Conservation (phyloP, 352 stramenopile genomes). For the Peronospora belbahrii region DNA sequence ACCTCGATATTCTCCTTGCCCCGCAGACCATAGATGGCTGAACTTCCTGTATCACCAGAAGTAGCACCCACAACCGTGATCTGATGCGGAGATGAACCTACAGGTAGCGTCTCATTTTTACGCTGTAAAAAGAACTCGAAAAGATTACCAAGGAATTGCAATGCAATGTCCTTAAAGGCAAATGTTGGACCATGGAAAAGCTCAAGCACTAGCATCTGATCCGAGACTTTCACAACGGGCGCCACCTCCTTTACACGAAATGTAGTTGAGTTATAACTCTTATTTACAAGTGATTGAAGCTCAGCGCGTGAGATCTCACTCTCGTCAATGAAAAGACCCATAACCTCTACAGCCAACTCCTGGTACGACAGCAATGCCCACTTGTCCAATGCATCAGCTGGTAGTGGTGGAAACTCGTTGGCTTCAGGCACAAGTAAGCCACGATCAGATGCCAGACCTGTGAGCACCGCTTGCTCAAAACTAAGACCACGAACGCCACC, state of each 20-base stretch:
- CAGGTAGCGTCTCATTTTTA: slow-evolving; percentile 66
- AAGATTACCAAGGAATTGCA: slow-evolving; percentile 98
- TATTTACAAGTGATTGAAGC: slow-evolving; percentile 87
- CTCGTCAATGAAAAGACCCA: slow-evolving; percentile 94
- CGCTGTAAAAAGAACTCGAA: slow-evolving; percentile 98
- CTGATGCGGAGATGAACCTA: slow-evolving; percentile 46
- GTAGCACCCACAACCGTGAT: slow-evolving; percentile 97
- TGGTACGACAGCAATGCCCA: slow-evolving; percentile 91
- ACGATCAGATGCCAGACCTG: slow-evolving; percentile 73
- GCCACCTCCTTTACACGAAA: slow-evolving; percentile 93
- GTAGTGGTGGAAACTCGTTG: slow-evolving; percentile 73
- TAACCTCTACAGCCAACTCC: slow-evolving; percentile 91
- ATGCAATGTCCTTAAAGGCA: slow-evolving; percentile 98
- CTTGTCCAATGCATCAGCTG: slow-evolving; percentile 50
- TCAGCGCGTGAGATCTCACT: slow-evolving; percentile 90
- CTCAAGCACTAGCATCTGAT: slow-evolving; percentile 90
- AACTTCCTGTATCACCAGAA: slow-evolving; percentile 96
- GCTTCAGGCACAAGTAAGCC: slow-evolving; percentile 76
- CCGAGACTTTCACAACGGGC: slow-evolving; percentile 88
- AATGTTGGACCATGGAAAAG: slow-evolving; percentile 99
- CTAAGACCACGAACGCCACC: slow-evolving; percentile 70
- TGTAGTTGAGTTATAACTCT: slow-evolving; percentile 87
- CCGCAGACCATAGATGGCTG: slow-evolving; percentile 96
- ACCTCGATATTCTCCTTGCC: slow-evolving; percentile 97
- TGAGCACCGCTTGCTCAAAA: slow-evolving; percentile 85